phyloP scores from a whole-genome alignment of 768 basidiomycete genomes.

The Serendipita sp. region DNA sequence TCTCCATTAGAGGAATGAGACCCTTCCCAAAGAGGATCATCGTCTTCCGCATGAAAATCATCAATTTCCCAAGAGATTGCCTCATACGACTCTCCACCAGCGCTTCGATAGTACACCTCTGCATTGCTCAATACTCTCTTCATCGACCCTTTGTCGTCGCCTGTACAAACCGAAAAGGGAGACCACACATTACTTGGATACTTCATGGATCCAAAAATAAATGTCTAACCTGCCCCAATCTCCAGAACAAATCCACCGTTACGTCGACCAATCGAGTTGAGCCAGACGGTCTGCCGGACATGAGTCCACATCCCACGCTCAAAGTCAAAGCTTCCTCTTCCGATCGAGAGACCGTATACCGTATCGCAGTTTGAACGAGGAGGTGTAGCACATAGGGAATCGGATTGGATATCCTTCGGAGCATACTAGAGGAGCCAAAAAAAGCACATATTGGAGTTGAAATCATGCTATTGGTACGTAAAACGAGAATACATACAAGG shows the following conservation, averaged over 20 bases:
- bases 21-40: not conserved
- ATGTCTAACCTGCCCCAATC: conserved; percentile 18
- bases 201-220: no score
- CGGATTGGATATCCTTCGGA: conserved; percentile 51
- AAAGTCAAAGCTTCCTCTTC: conserved; percentile 54
- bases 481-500: conserved; percentile 12
- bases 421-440: conserved; percentile 37
- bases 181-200: no score
- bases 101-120: conserved; percentile 47
- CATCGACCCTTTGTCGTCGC: not conserved
- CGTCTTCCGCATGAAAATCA: not conserved
- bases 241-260: conserved; percentile 50
- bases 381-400: conserved; percentile 37
- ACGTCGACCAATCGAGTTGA: conserved; percentile 59
- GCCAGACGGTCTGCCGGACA: conserved; percentile 45
- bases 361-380: conserved; percentile 45
- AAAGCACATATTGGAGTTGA: not conserved
- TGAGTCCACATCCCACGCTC: conserved; percentile 51
- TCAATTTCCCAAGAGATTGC: not conserved
- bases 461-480: not conserved
- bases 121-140: conserved; percentile 30
- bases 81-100: conserved; percentile 2
- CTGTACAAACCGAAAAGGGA: not conserved
- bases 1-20: conserved; percentile 24
- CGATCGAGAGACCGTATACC: conserved; percentile 57